Percentiles rank a stretch among this genome's conserved stretches.
These are phyloP conservation scores for Clarkia xantiana DNA, from an alignment of 345 rosid genomes.

Conservation along the genomic window DNA sequence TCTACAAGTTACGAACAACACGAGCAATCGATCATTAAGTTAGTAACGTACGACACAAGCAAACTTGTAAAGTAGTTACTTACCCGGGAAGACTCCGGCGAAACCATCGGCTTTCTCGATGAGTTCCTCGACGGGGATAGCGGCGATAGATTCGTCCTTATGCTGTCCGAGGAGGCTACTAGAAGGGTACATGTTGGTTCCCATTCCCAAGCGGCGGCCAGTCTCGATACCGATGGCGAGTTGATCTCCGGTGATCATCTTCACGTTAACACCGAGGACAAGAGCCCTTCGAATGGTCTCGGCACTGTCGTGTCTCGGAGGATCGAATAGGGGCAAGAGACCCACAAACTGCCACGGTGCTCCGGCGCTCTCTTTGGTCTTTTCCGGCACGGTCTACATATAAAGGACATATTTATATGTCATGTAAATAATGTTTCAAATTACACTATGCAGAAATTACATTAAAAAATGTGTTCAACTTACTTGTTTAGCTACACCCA, in stretches of 20 bases:
- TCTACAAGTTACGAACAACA: slow-evolving; percentile 19
- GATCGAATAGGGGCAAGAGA: slow-evolving; percentile 82
- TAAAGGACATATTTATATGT: slow-evolving; percentile 5
- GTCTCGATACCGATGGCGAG: slow-evolving; percentile 89
- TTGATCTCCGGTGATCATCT: slow-evolving; percentile 97
- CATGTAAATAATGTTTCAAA: not conserved
- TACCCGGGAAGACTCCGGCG: slow-evolving; percentile 93
- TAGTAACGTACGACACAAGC: not conserved
- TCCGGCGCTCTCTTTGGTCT: slow-evolving; percentile 57
- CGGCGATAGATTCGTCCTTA: slow-evolving; percentile 33
- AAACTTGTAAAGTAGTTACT: not conserved
- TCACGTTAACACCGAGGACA: slow-evolving; percentile 78
- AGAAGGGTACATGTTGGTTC: slow-evolving; percentile 94
- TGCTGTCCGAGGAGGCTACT: slow-evolving; percentile 68
- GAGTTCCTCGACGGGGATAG: slow-evolving; percentile 61
- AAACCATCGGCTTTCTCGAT: slow-evolving; percentile 95
- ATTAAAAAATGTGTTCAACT: not conserved
- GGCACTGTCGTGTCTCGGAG: slow-evolving; percentile 95
- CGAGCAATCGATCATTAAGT: too few relatives aligned
- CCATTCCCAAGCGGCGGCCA: slow-evolving; percentile 93
- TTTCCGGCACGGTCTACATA: slow-evolving; percentile 53
- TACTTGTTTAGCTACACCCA: slow-evolving; percentile 65
- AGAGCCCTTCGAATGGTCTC: slow-evolving; percentile 84
- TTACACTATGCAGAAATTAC: not conserved
- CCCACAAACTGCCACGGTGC: slow-evolving; percentile 82